These are phyloP conservation scores for Fusarium sp. DNA, from an alignment of 2,329 filamentous ascomycete genomes.

Conservation along the genomic window DNA sequence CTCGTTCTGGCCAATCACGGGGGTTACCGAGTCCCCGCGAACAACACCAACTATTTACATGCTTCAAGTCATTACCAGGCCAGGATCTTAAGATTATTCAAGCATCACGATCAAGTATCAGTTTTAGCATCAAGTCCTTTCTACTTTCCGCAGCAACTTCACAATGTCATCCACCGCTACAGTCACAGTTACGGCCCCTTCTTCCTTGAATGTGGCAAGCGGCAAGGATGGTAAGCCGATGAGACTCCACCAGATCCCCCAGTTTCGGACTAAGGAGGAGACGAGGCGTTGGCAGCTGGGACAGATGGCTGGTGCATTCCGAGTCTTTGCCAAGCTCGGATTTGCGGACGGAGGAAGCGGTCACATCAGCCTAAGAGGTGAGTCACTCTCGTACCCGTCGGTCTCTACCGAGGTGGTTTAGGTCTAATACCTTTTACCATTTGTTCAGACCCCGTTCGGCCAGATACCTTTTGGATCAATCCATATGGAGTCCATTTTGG, in stretches of 20 bases:
- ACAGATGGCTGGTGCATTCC: slow-evolving; percentile 60
- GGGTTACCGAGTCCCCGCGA: slow-evolving; percentile 14
- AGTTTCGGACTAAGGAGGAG: slow-evolving; percentile 34
- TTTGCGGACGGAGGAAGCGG: slow-evolving; percentile 60
- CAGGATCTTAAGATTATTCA: not conserved
- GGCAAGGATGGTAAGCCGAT: slow-evolving; percentile 25
- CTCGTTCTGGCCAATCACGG: slow-evolving; percentile 17
- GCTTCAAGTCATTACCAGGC: not conserved
- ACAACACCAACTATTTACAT: not conserved
- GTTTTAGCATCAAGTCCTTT: not conserved
- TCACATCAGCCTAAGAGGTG: slow-evolving; percentile 57
- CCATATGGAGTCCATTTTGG: slow-evolving; percentile 74
- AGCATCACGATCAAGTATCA: not conserved
- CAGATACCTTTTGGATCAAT: slow-evolving; percentile 61
- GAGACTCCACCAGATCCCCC: slow-evolving; percentile 38
- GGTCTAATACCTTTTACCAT: slow-evolving; percentile 25
- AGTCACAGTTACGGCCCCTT: not conserved
- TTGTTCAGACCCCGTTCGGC: slow-evolving; percentile 48
- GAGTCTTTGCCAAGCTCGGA: slow-evolving; percentile 59
- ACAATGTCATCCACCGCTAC: slow-evolving; percentile 31
- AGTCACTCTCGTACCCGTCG: too few species aligned
- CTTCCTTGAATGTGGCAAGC: slow-evolving; percentile 23
- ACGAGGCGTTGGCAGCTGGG: slow-evolving; percentile 49
- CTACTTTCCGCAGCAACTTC: not conserved
- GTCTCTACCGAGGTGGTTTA: not conserved